Percentiles rank a stretch among this genome's conserved stretches.
Evolutionary conservation across 768 basidiomycete genomes (phyloP).

Genomic region (Gloeopeniophorella convolvens): DNA sequence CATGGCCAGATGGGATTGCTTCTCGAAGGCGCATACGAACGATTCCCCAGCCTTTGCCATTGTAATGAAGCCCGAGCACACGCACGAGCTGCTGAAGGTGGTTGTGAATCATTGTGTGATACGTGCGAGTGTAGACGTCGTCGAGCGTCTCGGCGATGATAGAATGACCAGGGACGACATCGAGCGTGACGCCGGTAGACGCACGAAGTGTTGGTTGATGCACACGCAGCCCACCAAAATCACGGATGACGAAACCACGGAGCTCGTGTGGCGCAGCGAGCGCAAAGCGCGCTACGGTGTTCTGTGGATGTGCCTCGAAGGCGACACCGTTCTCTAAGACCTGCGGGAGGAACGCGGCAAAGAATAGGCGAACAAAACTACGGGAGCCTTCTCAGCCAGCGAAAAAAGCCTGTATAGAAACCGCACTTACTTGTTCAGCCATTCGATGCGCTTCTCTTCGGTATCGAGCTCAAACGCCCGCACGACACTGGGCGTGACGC

Average conservation of each 20-base stretch:
- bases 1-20: slow-evolving; percentile 41
- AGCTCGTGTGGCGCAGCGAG: slow-evolving; percentile 38
- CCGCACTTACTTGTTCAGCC: slow-evolving; percentile 42
- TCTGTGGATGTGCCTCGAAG: slow-evolving; percentile 56
- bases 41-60: slow-evolving; percentile 46
- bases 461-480: slow-evolving; percentile 47
- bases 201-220: slow-evolving; percentile 44
- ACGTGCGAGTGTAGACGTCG: slow-evolving; percentile 51
- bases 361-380: slow-evolving; percentile 44
- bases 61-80: slow-evolving; percentile 50
- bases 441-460: slow-evolving; percentile 41
- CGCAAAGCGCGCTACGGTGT: slow-evolving; percentile 50
- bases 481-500: slow-evolving; percentile 41
- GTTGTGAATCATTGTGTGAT: slow-evolving; percentile 53
- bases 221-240: slow-evolving; percentile 51
- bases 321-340: slow-evolving; percentile 50
- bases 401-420: background rate
- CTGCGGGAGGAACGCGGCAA: slow-evolving; percentile 50
- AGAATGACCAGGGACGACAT: slow-evolving; percentile 33
- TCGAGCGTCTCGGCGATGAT: slow-evolving; percentile 45
- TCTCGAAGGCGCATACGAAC: slow-evolving; percentile 40
- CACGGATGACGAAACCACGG: slow-evolving; percentile 50
- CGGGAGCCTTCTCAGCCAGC: slow-evolving; percentile 2
- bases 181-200: slow-evolving; percentile 44
- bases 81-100: slow-evolving; percentile 55